A percentile compares a stretch with the other conserved stretches of the same genome.
phyloP scores from a whole-genome alignment of 495 filamentous ascomycete genomes.

The Podospora australis region DNA sequence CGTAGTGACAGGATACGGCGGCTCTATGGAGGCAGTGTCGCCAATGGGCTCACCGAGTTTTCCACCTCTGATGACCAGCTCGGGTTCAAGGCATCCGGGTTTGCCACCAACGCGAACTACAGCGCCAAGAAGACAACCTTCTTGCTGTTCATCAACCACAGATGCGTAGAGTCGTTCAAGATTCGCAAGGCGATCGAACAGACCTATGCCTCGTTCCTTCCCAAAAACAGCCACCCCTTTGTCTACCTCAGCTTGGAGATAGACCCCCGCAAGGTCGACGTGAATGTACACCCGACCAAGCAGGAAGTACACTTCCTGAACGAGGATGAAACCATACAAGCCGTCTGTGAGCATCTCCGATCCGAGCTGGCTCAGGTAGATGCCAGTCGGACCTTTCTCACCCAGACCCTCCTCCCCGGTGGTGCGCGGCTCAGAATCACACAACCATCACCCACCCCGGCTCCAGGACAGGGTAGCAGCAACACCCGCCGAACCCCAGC shows the following conservation, averaged over 20 bases:
- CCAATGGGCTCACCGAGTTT: constrained; percentile 83
- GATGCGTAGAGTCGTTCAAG: constrained; percentile 86
- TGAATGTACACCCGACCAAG: constrained; percentile 98
- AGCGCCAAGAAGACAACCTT: constrained; percentile 85
- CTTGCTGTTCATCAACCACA: constrained; percentile 94
- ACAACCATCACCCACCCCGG: constrained; percentile 23
- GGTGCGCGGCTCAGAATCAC: constrained; percentile 43
- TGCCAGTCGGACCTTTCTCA: constrained; percentile 89
- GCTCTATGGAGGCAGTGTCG: constrained; percentile 78
- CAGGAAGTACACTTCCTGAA: constrained; percentile 97
- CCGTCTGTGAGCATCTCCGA: constrained; percentile 75
- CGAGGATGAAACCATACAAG: constrained; percentile 93
- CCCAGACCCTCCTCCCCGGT: constrained; percentile 81
- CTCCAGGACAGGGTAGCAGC: constrained; percentile 23
- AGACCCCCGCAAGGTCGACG: constrained; percentile 87
- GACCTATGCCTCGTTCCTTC: constrained; percentile 82
- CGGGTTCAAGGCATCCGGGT: constrained; percentile 75
- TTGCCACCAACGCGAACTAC: constrained; percentile 92
- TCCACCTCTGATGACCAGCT: constrained; percentile 64
- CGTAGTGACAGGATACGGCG: constrained; percentile 80
- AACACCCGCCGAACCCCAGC: constrained; percentile 34
- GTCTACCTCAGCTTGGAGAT: constrained; percentile 90
- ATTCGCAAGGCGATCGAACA: constrained; percentile 90
- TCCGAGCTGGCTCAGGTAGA: constrained; percentile 81
- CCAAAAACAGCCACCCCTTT: constrained; percentile 93